A percentile compares a stretch with the other conserved stretches of the same genome.
Evolutionary conservation across 2,329 filamentous ascomycete genomes (phyloP).

Genomic region (Penicillium glabrum): DNA sequence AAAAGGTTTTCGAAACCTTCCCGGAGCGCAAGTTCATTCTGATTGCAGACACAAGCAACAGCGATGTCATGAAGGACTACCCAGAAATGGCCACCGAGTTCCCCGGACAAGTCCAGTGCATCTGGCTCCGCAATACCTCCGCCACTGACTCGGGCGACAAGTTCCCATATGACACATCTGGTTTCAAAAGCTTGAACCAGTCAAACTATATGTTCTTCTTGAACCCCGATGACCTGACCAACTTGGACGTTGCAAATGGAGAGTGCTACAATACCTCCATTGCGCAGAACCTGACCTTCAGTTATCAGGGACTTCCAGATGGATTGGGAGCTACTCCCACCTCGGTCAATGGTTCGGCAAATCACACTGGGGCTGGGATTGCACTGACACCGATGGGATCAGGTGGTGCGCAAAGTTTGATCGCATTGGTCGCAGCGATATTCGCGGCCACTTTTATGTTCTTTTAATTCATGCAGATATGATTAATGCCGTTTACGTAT

Average conservation of each 20-base stretch:
- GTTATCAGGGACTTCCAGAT: constrained; percentile 54
- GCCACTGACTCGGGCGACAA: constrained; percentile 65
- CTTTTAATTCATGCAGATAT: background rate
- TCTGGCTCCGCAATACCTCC: constrained; percentile 72
- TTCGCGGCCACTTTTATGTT: constrained; percentile 12
- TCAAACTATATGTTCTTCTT: constrained; percentile 77
- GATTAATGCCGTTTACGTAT: background rate
- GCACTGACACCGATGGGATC: constrained; percentile 1
- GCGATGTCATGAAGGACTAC: constrained; percentile 68
- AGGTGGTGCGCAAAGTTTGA: background rate
- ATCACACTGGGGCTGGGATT: constrained; percentile 16
- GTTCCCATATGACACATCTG: constrained; percentile 74
- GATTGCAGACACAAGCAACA: constrained; percentile 73
- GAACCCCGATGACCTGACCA: constrained; percentile 66
- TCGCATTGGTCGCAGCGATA: constrained; percentile 6
- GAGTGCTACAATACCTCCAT: constrained; percentile 67
- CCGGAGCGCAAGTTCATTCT: constrained; percentile 74
- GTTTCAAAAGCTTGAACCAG: constrained; percentile 67
- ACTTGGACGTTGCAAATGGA: constrained; percentile 66
- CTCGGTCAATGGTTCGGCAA: constrained; percentile 14
- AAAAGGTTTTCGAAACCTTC: constrained; percentile 73
- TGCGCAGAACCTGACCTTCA: constrained; percentile 71
- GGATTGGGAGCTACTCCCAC: constrained; percentile 8
- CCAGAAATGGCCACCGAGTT: constrained; percentile 63
- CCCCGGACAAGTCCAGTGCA: constrained; percentile 73